Percentiles rank a stretch among this genome's conserved stretches.
phyloP scores from a whole-genome alignment of 2,329 filamentous ascomycete genomes.

The Dissoconium aciculare region DNA sequence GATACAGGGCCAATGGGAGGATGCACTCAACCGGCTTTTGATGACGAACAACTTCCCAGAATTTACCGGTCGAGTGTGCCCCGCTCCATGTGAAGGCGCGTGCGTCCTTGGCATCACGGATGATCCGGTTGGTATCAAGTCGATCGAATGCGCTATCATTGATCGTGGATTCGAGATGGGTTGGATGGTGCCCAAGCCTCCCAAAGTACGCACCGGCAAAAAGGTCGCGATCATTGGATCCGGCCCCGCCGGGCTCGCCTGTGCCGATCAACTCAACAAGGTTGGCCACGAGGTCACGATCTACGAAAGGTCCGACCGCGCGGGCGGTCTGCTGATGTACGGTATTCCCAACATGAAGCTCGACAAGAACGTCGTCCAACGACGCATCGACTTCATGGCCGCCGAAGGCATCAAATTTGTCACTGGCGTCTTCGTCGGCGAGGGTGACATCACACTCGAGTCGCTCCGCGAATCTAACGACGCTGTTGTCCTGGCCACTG shows the following conservation, averaged over 20 bases:
- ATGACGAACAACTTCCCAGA: conserved; percentile 99
- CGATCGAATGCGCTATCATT: conserved; percentile 94
- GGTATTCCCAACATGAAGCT: conserved; percentile 99
- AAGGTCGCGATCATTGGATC: conserved; percentile 80
- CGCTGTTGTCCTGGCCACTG: conserved; percentile 80
- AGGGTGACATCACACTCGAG: conserved; percentile 51
- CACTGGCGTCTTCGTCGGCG: conserved; percentile 62
- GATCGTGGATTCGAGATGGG: conserved; percentile 96
- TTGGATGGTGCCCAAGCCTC: conserved; percentile 81
- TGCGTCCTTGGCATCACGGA: conserved; percentile 95
- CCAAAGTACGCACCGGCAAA: conserved; percentile 71
- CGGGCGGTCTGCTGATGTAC: conserved; percentile 91
- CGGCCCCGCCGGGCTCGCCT: conserved; percentile 77
- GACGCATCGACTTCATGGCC: conserved; percentile 88
- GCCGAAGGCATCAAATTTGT: conserved; percentile 74
- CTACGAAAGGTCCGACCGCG: conserved; percentile 81
- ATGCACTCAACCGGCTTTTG: conserved; percentile 77
- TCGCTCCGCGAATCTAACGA: conserved; percentile 62
- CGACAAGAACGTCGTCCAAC: conserved; percentile 92
- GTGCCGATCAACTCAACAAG: conserved; percentile 86
- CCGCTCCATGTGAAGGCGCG: conserved; percentile 88
- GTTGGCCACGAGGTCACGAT: conserved; percentile 79
- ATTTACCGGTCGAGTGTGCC: conserved; percentile 93
- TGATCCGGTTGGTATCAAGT: conserved; percentile 95
- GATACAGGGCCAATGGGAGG: conserved; percentile 60